Percentiles rank a stretch among this genome's conserved stretches.
These are phyloP conservation scores for Phaffia tasmanica DNA, from an alignment of 768 basidiomycete species.

Conservation along the genomic window DNA sequence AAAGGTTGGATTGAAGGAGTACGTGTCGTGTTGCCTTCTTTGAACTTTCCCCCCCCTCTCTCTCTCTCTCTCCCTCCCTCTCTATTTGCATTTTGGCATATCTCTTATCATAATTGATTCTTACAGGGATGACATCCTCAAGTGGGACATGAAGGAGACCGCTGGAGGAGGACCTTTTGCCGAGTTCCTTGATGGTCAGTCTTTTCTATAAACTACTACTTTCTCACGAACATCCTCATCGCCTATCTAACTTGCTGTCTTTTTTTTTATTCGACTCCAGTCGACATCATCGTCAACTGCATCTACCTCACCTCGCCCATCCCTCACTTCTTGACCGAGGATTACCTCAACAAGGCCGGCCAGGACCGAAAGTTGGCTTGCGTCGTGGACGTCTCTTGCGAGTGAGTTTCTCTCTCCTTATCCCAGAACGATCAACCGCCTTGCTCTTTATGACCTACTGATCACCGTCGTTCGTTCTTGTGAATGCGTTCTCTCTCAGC, in stretches of 20 bases:
- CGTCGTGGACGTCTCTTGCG: slow-evolving; percentile 96
- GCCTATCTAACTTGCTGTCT: background rate
- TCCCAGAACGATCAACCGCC: background rate
- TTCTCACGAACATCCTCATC: no score
- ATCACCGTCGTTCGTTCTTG: background rate
- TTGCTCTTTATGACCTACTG: background rate
- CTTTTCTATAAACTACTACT: background rate
- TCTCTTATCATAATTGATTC: slow-evolving; percentile 14
- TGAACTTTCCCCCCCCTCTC: background rate
- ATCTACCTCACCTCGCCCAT: slow-evolving; percentile 66
- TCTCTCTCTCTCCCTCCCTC: background rate
- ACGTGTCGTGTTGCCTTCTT: slow-evolving; percentile 36
- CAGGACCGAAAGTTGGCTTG: slow-evolving; percentile 56
- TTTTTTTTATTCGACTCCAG: slow-evolving; percentile 34
- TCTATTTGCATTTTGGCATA: background rate
- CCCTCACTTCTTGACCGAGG: slow-evolving; percentile 40
- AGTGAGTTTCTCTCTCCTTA: slow-evolving; percentile 38
- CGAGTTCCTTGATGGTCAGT: slow-evolving; percentile 68
- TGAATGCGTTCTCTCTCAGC: slow-evolving; percentile 27
- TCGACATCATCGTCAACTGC: slow-evolving; percentile 98
- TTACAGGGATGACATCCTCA: slow-evolving; percentile 73
- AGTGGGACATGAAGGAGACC: slow-evolving; percentile 97
- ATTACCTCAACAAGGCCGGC: slow-evolving; percentile 61
- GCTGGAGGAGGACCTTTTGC: slow-evolving; percentile 91
- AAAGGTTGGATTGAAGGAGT: slow-evolving; percentile 93